Evolutionary conservation across 305 asterid genomes (phyloP).

Genomic region (Fraxinus ornus): DNA sequence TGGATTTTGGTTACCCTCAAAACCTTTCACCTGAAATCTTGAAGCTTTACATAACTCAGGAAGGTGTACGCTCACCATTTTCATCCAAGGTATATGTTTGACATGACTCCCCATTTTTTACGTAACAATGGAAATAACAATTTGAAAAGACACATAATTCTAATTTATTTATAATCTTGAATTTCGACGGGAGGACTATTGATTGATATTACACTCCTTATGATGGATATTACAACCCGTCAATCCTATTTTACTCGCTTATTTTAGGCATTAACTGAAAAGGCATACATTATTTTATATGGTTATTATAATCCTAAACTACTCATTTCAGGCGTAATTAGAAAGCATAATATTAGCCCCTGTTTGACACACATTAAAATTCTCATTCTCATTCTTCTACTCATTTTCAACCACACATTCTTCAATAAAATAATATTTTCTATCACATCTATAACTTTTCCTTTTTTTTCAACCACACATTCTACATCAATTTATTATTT

Average conservation of each 20-base stretch:
- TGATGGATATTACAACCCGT: not conserved
- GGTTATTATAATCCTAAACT: not conserved
- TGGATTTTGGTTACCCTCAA: conserved; percentile 99
- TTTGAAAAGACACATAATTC: conserved; percentile 12
- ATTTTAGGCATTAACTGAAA: not conserved
- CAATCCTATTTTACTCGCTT: not conserved
- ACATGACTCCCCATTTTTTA: conserved; percentile 8
- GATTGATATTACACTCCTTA: not conserved
- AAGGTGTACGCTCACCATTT: conserved; percentile 98
- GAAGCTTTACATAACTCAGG: conserved; percentile 98
- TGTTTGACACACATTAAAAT: no score
- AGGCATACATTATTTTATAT: not conserved
- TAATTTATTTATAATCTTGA: not conserved
- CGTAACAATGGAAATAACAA: conserved; percentile 8
- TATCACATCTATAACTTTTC: no score
- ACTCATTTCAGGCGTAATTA: not conserved
- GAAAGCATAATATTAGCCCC: not conserved
- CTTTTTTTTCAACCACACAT: no score
- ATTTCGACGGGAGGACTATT: conserved; percentile 14
- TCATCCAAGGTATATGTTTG: conserved; percentile 76
- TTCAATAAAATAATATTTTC: no score
- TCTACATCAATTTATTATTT: no score
- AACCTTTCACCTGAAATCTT: conserved; percentile 95
- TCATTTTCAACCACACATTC: no score
- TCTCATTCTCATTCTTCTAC: no score